Percentiles rank a stretch among this genome's conserved stretches.
Evolutionary conservation across 2,329 filamentous ascomycete genomes (phyloP).

Genomic region (Graphium sp.): DNA sequence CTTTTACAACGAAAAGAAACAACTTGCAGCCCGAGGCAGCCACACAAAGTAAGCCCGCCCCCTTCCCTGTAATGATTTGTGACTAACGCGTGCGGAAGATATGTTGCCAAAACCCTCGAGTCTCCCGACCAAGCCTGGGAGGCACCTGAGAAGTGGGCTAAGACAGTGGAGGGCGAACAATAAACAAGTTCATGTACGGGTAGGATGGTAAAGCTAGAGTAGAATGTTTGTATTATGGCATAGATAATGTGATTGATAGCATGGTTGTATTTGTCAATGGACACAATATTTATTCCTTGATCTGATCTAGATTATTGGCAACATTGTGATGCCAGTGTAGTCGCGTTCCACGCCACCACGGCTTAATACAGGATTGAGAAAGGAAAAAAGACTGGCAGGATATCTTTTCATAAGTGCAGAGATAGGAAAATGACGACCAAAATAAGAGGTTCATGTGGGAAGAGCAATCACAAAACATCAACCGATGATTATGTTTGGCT

Average conservation of each 20-base stretch:
- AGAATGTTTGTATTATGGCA: neutral
- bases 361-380: too few relatives aligned
- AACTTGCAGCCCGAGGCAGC: constrained; percentile 44
- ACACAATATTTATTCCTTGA: too few relatives aligned
- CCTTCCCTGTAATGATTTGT: neutral
- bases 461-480: too few relatives aligned
- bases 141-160: constrained; percentile 15
- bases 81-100: constrained; percentile 14
- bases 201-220: constrained; percentile 1
- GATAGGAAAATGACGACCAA: too few relatives aligned
- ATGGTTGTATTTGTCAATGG: too few relatives aligned
- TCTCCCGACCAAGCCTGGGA: constrained; percentile 16
- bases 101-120: constrained; percentile 20
- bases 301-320: too few relatives aligned
- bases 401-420: too few relatives aligned
- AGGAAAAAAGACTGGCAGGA: too few relatives aligned
- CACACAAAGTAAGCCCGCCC: constrained; percentile 40
- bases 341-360: too few relatives aligned
- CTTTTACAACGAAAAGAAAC: constrained; percentile 40
- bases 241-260: neutral
- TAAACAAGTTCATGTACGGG: neutral
- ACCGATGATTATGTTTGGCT: too few relatives aligned
- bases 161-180: constrained; percentile 16
- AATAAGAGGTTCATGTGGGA: too few relatives aligned
- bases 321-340: too few relatives aligned